phyloP scores from a whole-genome alignment of 176 grass and related monocot species.

The Pontederia paniculata region DNA sequence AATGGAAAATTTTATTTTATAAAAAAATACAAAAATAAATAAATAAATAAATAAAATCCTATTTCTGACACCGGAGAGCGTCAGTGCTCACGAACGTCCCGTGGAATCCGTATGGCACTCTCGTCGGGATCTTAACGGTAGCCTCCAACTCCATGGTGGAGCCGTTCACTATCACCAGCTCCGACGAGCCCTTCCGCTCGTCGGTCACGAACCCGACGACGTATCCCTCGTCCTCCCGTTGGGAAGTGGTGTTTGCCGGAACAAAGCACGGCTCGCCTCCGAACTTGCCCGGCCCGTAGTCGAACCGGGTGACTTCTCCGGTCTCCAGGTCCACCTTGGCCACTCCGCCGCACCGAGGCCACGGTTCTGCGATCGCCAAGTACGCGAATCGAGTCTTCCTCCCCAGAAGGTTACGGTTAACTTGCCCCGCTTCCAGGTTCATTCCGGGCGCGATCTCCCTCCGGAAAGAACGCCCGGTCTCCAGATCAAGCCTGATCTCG shows the following conservation, averaged over 20 bases:
- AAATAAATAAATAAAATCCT: not conserved
- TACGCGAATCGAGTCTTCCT: slow-evolving; percentile 4
- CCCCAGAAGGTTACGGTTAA: not conserved
- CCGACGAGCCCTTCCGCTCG: not conserved
- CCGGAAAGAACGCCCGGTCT: not conserved
- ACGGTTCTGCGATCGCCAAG: slow-evolving; percentile 3
- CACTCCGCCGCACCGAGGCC: not conserved
- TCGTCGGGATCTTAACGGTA: not conserved
- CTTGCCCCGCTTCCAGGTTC: slow-evolving; percentile 5
- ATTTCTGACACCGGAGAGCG: not conserved
- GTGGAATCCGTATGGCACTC: slow-evolving; percentile 5
- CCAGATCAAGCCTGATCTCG: slow-evolving; percentile 1
- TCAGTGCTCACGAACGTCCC: not conserved
- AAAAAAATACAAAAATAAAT: too few relatives aligned
- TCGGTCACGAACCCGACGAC: slow-evolving; percentile 3
- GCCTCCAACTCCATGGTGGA: not conserved
- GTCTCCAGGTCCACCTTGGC: slow-evolving; percentile 9
- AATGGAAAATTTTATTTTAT: too few relatives aligned
- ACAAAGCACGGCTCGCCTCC: not conserved
- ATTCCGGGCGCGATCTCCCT: slow-evolving; percentile 1
- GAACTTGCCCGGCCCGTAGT: not conserved
- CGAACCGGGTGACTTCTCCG: not conserved
- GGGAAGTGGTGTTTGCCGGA: not conserved
- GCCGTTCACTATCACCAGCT: slow-evolving; percentile 2
- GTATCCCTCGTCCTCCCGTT: slow-evolving; percentile 1